Conservation (phyloP, 2,329 filamentous ascomycete species). For the Phialocephala sp. region DNA sequence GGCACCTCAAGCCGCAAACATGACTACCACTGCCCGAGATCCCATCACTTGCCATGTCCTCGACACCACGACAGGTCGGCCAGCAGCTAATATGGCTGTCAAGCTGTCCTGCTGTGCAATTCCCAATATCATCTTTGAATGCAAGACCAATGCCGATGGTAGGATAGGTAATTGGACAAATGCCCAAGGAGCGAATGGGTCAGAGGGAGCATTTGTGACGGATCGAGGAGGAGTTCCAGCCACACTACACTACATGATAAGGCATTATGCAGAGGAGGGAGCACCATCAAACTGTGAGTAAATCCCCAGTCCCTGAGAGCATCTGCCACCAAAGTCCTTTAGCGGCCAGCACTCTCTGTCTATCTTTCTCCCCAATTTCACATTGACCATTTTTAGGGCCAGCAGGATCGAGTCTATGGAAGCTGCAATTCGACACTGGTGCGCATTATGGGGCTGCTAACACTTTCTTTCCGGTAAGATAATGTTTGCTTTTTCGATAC, state of each 20-base stretch:
- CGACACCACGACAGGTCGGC: constrained; percentile 77
- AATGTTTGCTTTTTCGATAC: not conserved
- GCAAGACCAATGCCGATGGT: constrained; percentile 77
- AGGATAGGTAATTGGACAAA: constrained; percentile 69
- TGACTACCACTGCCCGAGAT: constrained; percentile 45
- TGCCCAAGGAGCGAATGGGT: constrained; percentile 12
- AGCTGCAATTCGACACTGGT: constrained; percentile 74
- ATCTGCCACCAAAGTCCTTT: not conserved
- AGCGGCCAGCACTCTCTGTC: not conserved
- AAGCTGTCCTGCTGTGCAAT: constrained; percentile 44
- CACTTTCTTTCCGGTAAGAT: constrained; percentile 58
- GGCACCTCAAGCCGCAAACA: constrained; percentile 7
- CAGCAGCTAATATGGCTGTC: constrained; percentile 70
- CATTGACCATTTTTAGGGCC: constrained; percentile 14
- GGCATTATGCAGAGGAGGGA: constrained; percentile 19
- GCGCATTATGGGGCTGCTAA: constrained; percentile 70
- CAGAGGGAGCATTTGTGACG: constrained; percentile 26
- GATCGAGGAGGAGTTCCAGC: constrained; percentile 13
- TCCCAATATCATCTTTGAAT: constrained; percentile 59
- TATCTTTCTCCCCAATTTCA: not conserved
- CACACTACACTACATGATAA: constrained; percentile 26
- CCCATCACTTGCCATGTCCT: constrained; percentile 88
- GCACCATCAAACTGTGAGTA: constrained; percentile 13
- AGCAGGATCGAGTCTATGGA: constrained; percentile 57
- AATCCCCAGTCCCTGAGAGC: not conserved